A percentile compares a stretch with the other conserved stretches of the same genome.
Conservation (phyloP, 2,329 filamentous ascomycete species). For the Pseudogymnoascus sp. region DNA sequence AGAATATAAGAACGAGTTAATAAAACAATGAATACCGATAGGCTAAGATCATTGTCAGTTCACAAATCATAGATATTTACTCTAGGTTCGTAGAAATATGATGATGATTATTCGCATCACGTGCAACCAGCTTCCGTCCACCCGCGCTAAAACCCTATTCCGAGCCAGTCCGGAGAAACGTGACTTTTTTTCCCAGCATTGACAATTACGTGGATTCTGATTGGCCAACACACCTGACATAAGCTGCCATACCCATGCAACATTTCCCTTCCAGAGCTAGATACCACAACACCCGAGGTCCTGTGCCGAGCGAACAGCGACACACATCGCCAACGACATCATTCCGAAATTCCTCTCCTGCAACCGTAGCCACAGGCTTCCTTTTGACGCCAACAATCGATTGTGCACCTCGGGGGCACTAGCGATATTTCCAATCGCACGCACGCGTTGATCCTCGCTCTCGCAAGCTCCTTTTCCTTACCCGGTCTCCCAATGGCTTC, state of each 20-base stretch:
- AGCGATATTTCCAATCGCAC: background rate
- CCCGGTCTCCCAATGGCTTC: conserved; percentile 43
- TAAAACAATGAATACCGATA: background rate
- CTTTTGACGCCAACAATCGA: conserved; percentile 1
- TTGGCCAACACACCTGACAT: conserved; percentile 2
- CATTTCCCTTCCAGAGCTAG: conserved; percentile 7
- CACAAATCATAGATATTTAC: background rate
- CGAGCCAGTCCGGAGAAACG: conserved; percentile 6
- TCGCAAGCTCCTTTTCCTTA: conserved; percentile 7
- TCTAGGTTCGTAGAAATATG: background rate
- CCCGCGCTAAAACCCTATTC: background rate
- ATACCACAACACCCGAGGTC: conserved; percentile 10
- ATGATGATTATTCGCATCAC: background rate
- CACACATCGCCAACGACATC: conserved; percentile 9
- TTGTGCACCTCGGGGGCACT: conserved; percentile 7
- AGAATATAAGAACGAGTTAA: background rate
- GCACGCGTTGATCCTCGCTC: background rate
- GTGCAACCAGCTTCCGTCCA: background rate
- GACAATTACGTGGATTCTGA: conserved; percentile 1
- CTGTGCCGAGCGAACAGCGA: conserved; percentile 4
- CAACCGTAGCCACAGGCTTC: conserved; percentile 1
- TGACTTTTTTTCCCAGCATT: conserved; percentile 7
- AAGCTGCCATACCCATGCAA: background rate
- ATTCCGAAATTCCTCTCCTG: background rate
- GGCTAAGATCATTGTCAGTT: background rate